Evolutionary conservation across 495 filamentous ascomycete genomes (phyloP).

Genomic region (Talaromyces liani): DNA sequence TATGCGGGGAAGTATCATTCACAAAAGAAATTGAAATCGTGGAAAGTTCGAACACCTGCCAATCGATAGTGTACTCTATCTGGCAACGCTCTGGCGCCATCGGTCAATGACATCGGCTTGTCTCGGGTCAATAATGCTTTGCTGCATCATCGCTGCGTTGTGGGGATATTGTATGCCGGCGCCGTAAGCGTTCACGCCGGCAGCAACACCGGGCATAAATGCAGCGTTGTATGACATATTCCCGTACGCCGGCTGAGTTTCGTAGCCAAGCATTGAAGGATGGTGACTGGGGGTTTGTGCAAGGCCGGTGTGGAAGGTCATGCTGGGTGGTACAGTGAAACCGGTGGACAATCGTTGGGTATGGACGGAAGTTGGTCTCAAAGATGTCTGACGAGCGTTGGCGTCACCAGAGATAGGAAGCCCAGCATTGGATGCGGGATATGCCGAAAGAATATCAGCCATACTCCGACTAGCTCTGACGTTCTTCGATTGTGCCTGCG

Average conservation of each 20-base stretch:
- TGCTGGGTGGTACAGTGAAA: constrained; percentile 3
- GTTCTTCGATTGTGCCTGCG: constrained; percentile 28
- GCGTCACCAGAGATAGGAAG: neutral
- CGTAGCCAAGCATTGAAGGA: constrained; percentile 13
- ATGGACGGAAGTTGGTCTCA: neutral
- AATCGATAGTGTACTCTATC: neutral
- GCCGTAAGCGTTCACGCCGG: constrained; percentile 28
- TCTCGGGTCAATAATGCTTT: constrained; percentile 37
- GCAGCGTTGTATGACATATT: neutral
- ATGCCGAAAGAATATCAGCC: constrained; percentile 59
- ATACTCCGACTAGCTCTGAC: constrained; percentile 50
- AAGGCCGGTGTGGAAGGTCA: constrained; percentile 5
- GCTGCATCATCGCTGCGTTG: constrained; percentile 22
- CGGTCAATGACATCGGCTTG: constrained; percentile 79
- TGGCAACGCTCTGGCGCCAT: constrained; percentile 72
- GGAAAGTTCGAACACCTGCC: neutral
- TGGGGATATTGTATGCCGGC: constrained; percentile 25
- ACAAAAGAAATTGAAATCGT: neutral
- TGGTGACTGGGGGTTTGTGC: neutral
- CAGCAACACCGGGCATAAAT: constrained; percentile 14
- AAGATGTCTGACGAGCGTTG: neutral
- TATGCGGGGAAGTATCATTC: neutral
- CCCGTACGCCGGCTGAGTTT: constrained; percentile 11
- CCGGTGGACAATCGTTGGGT: constrained; percentile 8
- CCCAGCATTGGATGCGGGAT: constrained; percentile 27